Evolutionary conservation across 2,329 filamentous ascomycete genomes (phyloP), one percentile per base, ranked within the genome.

Genomic region (Aspergillus pseudoviridinutans): DNA sequence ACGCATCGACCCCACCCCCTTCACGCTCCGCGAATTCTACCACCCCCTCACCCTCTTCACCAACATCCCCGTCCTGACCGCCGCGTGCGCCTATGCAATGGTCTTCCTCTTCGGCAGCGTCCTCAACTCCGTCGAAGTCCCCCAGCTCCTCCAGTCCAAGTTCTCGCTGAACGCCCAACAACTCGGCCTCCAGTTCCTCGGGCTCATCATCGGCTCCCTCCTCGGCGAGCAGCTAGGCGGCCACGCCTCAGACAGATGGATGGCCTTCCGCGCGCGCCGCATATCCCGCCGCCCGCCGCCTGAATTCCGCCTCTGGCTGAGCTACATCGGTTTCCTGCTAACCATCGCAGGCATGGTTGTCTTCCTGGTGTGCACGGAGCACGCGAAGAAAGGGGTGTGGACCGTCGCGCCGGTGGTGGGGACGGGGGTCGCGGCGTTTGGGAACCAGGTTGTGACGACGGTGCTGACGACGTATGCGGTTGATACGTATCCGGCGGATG

Each of bases 401-500:
- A 82, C 82, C 24, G 77, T 86, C 20, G 80, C 80, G 0, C 85
- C 84, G 0, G 73, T 86, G 14, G 68, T 87, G 10, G 84, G 84
- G 8, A 79, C 77, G 8, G 84, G 76, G 3, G 79, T 83, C 56
- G 76, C 75, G 0, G 79, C 79, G 0, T 80, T 76, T 3, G 85
- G 85, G 1, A 87, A 86, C 61, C 85, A 87, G 68, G 79, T 87
- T 32, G 78, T 87, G 25, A 87, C 85, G 1, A 87, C 85, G 0
- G 80, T 87, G 1, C 68, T 86, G 57, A 80, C 86, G 54, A 87
- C 85, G 0, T 87, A 73, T 65, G 80, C 84, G 0, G 79, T 87
- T 2, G 84, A 87, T 64, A 84, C 81, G 63, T 81, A 84, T 62
- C 78, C 76, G 0, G 74, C 81, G 32, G 79, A 86, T 54, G 78